Percentiles rank a stretch among this genome's conserved stretches.
These are phyloP conservation scores for Entonaema liquescens DNA, from an alignment of 495 filamentous ascomycete genomes.

Conservation along the genomic window DNA sequence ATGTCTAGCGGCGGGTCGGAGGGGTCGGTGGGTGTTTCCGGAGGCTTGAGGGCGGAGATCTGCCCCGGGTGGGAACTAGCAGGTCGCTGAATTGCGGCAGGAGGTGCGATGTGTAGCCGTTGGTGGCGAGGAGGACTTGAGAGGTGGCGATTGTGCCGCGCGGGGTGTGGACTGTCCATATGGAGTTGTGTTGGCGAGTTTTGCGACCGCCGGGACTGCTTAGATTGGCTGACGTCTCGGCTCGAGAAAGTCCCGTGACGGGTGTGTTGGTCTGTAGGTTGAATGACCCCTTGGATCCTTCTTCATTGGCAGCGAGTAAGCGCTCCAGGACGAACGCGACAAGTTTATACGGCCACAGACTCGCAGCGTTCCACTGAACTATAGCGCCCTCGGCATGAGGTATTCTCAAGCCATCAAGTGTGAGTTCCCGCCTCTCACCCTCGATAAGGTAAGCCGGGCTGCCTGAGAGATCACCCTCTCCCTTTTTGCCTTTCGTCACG, in stretches of 20 bases:
- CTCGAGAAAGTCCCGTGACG: conserved; percentile 57
- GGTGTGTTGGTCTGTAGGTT: conserved; percentile 80
- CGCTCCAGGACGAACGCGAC: conserved; percentile 70
- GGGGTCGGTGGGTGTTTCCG: conserved; percentile 34
- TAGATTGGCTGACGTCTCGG: conserved; percentile 16
- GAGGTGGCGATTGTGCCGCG: conserved; percentile 66
- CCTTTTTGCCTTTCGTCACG: conserved; percentile 29
- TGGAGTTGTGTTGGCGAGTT: conserved; percentile 1
- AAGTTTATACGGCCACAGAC: conserved; percentile 83
- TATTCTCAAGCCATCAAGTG: conserved; percentile 47
- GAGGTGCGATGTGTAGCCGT: conserved; percentile 78
- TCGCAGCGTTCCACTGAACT: conserved; percentile 56
- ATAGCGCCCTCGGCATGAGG: conserved; percentile 57
- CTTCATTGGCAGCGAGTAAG: conserved; percentile 51
- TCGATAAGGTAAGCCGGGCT: conserved; percentile 42
- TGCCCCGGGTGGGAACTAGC: conserved; percentile 79
- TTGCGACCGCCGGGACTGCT: conserved; percentile 20
- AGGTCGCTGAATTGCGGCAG: conserved; percentile 73
- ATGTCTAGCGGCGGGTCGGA: conserved; percentile 45
- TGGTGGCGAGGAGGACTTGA: conserved; percentile 78
- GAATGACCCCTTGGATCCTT: conserved; percentile 49
- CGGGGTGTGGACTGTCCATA: conserved; percentile 67
- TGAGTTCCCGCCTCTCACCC: conserved; percentile 39
- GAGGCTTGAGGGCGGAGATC: conserved; percentile 73
- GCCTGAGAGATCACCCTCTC: conserved; percentile 38